phyloP scores from a whole-genome alignment of 139 green algal species.

The Chlorella sp. region DNA sequence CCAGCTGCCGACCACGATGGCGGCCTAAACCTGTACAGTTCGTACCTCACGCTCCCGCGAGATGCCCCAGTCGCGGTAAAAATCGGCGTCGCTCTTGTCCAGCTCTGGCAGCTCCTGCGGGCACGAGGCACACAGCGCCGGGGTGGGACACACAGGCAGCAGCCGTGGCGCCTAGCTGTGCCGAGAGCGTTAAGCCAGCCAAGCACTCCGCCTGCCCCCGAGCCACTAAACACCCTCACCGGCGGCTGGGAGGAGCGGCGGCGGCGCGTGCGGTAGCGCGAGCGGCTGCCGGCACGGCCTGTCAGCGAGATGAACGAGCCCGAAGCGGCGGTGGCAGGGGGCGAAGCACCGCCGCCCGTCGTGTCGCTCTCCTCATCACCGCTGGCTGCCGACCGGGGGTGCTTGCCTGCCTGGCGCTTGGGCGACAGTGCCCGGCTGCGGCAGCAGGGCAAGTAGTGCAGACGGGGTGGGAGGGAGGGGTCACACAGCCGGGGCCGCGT shows the following conservation, averaged over 20 bases:
- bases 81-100: constrained; percentile 28
- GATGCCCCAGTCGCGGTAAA: constrained; percentile 44
- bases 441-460: background rate
- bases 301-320: constrained; percentile 6
- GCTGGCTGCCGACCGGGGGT: background rate
- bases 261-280: background rate
- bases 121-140: too few species aligned
- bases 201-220: too few species aligned
- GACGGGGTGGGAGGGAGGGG: background rate
- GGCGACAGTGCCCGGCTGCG: constrained; percentile 17
- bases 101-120: constrained; percentile 30
- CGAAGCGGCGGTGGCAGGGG: background rate
- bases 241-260: background rate
- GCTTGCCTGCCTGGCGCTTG: constrained; percentile 11
- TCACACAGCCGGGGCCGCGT: too few species aligned
- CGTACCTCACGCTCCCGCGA: constrained; percentile 35
- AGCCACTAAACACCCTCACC: too few species aligned
- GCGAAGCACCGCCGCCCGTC: background rate
- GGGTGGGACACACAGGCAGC: too few species aligned
- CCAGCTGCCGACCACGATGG: background rate
- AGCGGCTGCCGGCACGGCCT: background rate
- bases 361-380: constrained; percentile 10
- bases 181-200: too few species aligned
- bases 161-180: too few species aligned
- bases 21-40: background rate